Conservation (phyloP, 495 filamentous ascomycete species). For the Xylaria grammica region DNA sequence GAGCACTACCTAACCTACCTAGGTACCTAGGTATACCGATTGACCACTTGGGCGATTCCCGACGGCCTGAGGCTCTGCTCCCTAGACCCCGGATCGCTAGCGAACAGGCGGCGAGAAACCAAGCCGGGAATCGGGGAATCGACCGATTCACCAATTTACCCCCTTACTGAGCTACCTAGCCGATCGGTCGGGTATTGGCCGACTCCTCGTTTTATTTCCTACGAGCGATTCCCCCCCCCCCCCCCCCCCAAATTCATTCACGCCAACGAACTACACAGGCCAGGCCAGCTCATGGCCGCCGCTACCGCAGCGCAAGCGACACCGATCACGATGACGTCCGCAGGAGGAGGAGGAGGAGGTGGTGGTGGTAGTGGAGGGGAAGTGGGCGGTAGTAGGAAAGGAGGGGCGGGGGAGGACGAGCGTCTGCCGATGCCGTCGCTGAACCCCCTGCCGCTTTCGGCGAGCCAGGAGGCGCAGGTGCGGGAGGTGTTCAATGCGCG, state of each 20-base stretch:
- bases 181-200: too few relatives aligned
- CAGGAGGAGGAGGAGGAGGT: not conserved
- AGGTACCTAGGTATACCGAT: not conserved
- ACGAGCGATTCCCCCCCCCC: too few relatives aligned
- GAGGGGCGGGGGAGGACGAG: not conserved
- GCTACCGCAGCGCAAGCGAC: conserved; percentile 6
- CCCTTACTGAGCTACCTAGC: too few relatives aligned
- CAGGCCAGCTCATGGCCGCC: conserved; percentile 21
- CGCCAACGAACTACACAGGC: not conserved
- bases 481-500: conserved; percentile 87
- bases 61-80: too few relatives aligned
- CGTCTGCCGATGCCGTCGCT: conserved; percentile 64
- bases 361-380: conserved; percentile 20
- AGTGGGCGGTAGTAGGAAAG: not conserved
- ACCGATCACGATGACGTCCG: conserved; percentile 16
- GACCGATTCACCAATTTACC: too few relatives aligned
- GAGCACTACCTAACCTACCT: too few relatives aligned
- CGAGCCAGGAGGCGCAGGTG: conserved; percentile 89
- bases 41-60: not conserved
- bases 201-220: too few relatives aligned
- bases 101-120: too few relatives aligned
- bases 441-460: conserved; percentile 91
- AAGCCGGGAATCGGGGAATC: too few relatives aligned
- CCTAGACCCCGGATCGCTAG: too few relatives aligned
- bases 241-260: too few relatives aligned